A percentile compares a stretch with the other conserved stretches of the same genome.
Evolutionary conservation across 164 flowering plant genomes (phyloP).

Genomic region (Euptelea pleiosperma): DNA sequence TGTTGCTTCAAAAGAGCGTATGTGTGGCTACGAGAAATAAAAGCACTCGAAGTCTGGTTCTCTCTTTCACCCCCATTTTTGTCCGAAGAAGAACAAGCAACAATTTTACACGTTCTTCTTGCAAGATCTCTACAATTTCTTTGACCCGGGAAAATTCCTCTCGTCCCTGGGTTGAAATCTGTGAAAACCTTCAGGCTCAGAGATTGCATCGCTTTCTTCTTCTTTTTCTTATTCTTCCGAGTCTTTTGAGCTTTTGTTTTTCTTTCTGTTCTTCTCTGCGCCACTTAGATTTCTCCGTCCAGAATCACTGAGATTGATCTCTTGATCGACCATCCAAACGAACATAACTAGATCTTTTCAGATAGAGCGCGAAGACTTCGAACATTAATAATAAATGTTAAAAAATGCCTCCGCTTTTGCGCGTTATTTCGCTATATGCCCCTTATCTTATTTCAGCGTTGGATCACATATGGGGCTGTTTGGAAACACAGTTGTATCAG

Average conservation of each 20-base stretch:
- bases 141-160: conserved; percentile 9
- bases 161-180: conserved; percentile 28
- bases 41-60: conserved; percentile 33
- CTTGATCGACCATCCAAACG: too few species aligned
- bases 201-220: conserved; percentile 40
- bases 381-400: too few species aligned
- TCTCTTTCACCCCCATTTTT: conserved; percentile 32
- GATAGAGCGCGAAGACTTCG: too few species aligned
- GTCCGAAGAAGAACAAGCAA: conserved; percentile 43
- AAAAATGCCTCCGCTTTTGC: too few species aligned
- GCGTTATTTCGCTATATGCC: too few species aligned
- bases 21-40: conserved; percentile 61
- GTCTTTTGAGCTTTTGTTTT: too few species aligned
- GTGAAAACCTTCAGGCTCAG: conserved; percentile 32
- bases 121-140: conserved; percentile 5
- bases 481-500: too few species aligned
- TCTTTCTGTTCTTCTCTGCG: too few species aligned
- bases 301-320: not conserved
- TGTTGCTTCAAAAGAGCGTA: conserved; percentile 83
- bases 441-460: too few species aligned
- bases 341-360: too few species aligned
- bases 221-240: not conserved
- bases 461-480: too few species aligned
- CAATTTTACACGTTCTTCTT: conserved; percentile 30
- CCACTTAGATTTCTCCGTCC: conserved; percentile 3